These are phyloP conservation scores for Bocquillonia castaneifolia DNA, from an alignment of 441 rosid species.

Conservation along the genomic window DNA sequence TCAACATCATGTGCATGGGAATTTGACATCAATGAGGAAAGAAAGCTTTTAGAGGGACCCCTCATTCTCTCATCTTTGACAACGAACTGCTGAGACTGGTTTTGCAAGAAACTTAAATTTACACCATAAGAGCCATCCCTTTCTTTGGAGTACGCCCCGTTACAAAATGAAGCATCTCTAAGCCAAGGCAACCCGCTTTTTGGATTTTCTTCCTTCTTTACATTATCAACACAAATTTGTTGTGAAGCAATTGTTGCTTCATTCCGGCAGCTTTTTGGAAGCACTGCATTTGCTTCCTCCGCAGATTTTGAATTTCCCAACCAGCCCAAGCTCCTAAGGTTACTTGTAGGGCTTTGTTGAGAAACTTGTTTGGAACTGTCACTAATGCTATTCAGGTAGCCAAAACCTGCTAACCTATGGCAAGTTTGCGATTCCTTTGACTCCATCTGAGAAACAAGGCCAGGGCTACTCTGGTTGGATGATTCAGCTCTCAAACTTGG, in stretches of 20 bases:
- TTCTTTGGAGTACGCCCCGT: constrained; percentile 22
- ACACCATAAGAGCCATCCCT: constrained; percentile 21
- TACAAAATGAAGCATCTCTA: constrained; percentile 17
- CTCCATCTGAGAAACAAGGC: constrained; percentile 22
- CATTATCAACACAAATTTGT: constrained; percentile 11
- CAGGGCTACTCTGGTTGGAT: constrained; percentile 17
- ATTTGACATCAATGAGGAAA: constrained; percentile 21
- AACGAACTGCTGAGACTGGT: constrained; percentile 24
- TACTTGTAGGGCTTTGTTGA: constrained; percentile 12
- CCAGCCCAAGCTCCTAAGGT: constrained; percentile 14
- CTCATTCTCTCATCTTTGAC: constrained; percentile 25
- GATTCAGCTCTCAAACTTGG: constrained; percentile 22
- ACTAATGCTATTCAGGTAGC: constrained; percentile 21
- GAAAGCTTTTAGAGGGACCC: constrained; percentile 13
- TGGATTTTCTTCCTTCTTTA: constrained; percentile 20
- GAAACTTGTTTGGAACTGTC: constrained; percentile 20
- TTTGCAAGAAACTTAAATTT: constrained; percentile 27
- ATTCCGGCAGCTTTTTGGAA: constrained; percentile 19
- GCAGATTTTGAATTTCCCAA: constrained; percentile 20
- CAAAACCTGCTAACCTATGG: constrained; percentile 18
- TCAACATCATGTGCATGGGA: constrained; percentile 23
- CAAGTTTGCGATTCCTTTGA: constrained; percentile 28
- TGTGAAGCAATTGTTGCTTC: constrained; percentile 15
- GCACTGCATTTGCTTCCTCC: constrained; percentile 20
- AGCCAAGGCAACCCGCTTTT: constrained; percentile 32